A percentile compares a stretch with the other conserved stretches of the same genome.
phyloP scores from a whole-genome alignment of 257 asterid species.

The Fraxinus pennsylvanica region DNA sequence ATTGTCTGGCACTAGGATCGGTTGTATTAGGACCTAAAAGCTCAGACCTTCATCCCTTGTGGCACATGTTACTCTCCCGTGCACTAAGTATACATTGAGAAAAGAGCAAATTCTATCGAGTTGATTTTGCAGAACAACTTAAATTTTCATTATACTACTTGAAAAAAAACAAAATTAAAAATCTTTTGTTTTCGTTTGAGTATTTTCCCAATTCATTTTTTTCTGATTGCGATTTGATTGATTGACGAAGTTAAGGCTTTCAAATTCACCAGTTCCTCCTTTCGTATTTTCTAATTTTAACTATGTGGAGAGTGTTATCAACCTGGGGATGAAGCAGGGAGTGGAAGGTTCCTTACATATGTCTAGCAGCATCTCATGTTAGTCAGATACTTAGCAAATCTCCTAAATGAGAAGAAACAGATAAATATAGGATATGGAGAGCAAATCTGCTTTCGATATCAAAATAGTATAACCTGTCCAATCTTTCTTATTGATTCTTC shows the following conservation, averaged over 20 bases:
- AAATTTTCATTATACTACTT: neutral
- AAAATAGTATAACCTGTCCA: conserved; percentile 7
- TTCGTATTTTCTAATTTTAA: neutral
- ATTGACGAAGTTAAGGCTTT: neutral
- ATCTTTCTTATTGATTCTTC: neutral
- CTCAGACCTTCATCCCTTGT: neutral
- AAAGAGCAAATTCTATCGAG: neutral
- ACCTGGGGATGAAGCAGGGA: neutral
- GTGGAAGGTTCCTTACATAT: neutral
- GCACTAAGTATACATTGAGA: neutral
- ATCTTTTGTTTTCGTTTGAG: neutral
- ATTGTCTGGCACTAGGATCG: neutral
- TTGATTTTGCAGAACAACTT: neutral
- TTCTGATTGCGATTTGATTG: neutral
- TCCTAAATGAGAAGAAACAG: neutral
- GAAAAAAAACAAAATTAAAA: too few species aligned
- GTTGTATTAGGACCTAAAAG: neutral
- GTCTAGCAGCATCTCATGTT: neutral
- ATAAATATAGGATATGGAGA: neutral
- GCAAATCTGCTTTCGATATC: neutral
- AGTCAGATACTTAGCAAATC: neutral
- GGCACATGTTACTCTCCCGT: neutral
- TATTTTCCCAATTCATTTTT: neutral
- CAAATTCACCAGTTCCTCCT: neutral
- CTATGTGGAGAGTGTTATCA: neutral